Percentiles rank a stretch among this genome's conserved stretches.
phyloP scores from a whole-genome alignment of 1,139 yeast species.

The Blastobotrys capitulatus region DNA sequence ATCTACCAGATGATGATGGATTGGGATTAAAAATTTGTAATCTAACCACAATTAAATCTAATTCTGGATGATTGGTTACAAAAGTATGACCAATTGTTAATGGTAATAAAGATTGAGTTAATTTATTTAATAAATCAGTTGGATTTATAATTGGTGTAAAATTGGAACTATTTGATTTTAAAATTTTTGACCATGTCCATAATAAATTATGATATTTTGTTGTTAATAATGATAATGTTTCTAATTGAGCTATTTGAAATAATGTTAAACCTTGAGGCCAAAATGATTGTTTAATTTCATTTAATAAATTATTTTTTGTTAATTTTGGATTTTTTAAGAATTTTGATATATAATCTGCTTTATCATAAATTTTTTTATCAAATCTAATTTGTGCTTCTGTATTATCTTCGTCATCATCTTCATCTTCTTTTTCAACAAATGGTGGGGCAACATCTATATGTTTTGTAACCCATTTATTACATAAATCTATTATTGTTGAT shows the following conservation, averaged over 20 bases:
- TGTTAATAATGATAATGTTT: slow-evolving; percentile 58
- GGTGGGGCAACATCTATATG: slow-evolving; percentile 17
- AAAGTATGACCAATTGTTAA: slow-evolving; percentile 47
- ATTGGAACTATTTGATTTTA: slow-evolving; percentile 37
- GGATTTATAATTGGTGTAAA: slow-evolving; percentile 38
- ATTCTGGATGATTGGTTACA: slow-evolving; percentile 59
- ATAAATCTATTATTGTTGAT: slow-evolving; percentile 15
- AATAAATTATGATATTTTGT: slow-evolving; percentile 40
- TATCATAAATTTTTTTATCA: slow-evolving; percentile 1
- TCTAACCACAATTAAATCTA: slow-evolving; percentile 56
- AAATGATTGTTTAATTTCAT: slow-evolving; percentile 46
- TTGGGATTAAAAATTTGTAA: slow-evolving; percentile 58
- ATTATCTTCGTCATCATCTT: not conserved
- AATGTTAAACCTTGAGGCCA: slow-evolving; percentile 64
- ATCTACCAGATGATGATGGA: slow-evolving; percentile 30
- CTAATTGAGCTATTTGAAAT: slow-evolving; percentile 67
- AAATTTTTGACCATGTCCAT: slow-evolving; percentile 55
- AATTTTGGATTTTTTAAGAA: slow-evolving; percentile 18
- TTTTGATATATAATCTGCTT: not conserved
- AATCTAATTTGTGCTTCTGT: not conserved
- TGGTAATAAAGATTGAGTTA: slow-evolving; percentile 42
- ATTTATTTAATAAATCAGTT: slow-evolving; percentile 40
- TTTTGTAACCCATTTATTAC: slow-evolving; percentile 17
- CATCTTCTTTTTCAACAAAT: slow-evolving; percentile 9
- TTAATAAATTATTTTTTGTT: slow-evolving; percentile 45